phyloP scores from a whole-genome alignment of 208 protist species.

The Leishmania major region DNA sequence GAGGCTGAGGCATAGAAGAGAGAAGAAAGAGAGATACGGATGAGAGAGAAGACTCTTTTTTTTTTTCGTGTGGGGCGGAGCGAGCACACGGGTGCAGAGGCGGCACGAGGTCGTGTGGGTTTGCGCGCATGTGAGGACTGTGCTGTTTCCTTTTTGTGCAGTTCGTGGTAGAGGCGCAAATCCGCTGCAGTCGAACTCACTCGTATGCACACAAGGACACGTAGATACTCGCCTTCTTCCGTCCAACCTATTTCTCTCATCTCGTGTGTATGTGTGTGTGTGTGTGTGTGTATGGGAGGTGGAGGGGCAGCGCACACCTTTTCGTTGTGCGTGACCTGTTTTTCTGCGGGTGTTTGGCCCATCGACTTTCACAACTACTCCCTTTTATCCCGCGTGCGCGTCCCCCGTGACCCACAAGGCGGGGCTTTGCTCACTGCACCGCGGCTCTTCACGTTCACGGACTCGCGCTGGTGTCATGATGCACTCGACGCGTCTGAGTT shows the following conservation, averaged over 20 bases:
- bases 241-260: not conserved
- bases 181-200: not conserved
- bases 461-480: not conserved
- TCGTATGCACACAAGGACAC: not conserved
- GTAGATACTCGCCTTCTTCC: not conserved
- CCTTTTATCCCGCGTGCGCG: not conserved
- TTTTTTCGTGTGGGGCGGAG: not conserved
- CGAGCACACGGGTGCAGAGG: not conserved
- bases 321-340: not conserved
- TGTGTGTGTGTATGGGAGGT: too few species aligned
- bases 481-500: not conserved
- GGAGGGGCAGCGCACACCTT: not conserved
- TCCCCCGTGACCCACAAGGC: not conserved
- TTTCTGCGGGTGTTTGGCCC: not conserved
- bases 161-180: not conserved
- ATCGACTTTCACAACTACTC: not conserved
- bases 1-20: not conserved
- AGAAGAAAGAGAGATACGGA: not conserved
- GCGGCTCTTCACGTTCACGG: not conserved
- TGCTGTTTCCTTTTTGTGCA: not conserved
- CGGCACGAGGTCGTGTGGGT: not conserved
- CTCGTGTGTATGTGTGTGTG: not conserved
- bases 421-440: not conserved
- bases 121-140: not conserved
- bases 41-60: not conserved